Evolutionary conservation across 345 rosid species (phyloP).

Genomic region (Eucalyptus cloeziana): DNA sequence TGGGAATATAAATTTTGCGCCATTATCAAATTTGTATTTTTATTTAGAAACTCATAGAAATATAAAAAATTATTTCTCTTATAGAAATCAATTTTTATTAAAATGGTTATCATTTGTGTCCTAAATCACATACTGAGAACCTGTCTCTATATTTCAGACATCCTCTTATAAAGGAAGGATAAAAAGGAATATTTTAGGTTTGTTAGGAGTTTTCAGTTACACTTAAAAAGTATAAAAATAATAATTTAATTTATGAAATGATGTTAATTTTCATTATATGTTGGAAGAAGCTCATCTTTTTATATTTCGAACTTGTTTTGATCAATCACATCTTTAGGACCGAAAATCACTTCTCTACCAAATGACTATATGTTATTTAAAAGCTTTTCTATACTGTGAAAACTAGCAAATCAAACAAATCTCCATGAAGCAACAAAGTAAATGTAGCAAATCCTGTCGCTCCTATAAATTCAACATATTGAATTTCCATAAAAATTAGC

Average conservation of each 20-base stretch:
- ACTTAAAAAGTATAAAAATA: not conserved
- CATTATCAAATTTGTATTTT: fast-evolving
- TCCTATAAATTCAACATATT: not conserved
- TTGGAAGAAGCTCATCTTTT: not conserved
- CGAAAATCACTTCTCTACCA: not conserved
- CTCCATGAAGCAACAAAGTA: not conserved
- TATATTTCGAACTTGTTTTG: fast-evolving
- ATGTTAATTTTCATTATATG: not conserved
- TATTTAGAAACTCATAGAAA: too few relatives aligned
- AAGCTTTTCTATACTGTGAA: not conserved
- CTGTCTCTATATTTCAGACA: not conserved
- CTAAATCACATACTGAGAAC: not conserved
- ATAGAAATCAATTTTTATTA: fast-evolving
- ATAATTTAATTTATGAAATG: not conserved
- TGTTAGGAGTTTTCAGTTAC: not conserved
- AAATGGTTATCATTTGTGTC: fast-evolving
- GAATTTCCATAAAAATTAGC: not conserved
- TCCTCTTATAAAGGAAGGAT: not conserved
- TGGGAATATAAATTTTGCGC: fast-evolving
- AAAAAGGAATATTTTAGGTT: not conserved
- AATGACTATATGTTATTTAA: not conserved
- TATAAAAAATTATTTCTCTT: too few relatives aligned
- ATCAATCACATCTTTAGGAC: not conserved
- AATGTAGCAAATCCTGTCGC: not conserved
- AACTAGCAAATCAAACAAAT: not conserved